Evolutionary conservation across 1,284 basidiomycete species (phyloP).

Genomic region (Pascua sp.): DNA sequence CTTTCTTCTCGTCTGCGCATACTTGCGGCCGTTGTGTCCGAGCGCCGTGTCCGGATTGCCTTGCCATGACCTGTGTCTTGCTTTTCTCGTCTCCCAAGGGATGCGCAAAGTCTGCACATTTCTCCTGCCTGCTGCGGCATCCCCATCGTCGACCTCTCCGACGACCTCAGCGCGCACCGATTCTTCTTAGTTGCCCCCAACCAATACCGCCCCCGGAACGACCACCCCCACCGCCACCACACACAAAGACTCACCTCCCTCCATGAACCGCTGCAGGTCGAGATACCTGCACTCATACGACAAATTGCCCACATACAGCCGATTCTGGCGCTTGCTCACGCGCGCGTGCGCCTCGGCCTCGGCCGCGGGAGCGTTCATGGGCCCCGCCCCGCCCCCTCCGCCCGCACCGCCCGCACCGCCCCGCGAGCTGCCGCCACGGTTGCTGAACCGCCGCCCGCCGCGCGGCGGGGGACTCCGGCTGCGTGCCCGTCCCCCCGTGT

Average conservation of each 20-base stretch:
- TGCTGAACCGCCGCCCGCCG: background rate
- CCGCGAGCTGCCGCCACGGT: conserved; percentile 7
- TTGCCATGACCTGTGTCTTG: too few relatives aligned
- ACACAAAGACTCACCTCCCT: conserved; percentile 81
- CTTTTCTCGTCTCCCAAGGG: too few relatives aligned
- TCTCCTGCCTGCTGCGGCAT: background rate
- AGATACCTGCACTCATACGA: conserved; percentile 96
- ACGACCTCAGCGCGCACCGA: too few relatives aligned
- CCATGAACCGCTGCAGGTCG: conserved; percentile 97
- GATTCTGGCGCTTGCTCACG: conserved; percentile 91
- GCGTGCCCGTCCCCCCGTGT: background rate
- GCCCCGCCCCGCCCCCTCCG: conserved; percentile 62
- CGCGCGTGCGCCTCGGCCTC: conserved; percentile 86
- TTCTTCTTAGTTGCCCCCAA: background rate
- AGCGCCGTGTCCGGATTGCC: too few relatives aligned
- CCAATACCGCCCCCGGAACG: background rate
- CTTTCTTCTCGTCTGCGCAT: too few relatives aligned
- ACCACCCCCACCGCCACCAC: background rate
- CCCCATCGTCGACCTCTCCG: background rate
- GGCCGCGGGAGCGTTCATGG: conserved; percentile 84
- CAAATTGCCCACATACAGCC: conserved; percentile 97
- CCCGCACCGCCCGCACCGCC: conserved; percentile 4
- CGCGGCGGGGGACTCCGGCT: conserved; percentile 5
- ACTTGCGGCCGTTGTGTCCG: too few relatives aligned
- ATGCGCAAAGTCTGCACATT: background rate